Evolutionary conservation across 2,329 filamentous ascomycete species (phyloP).

Genomic region (Claviceps spartinae): DNA sequence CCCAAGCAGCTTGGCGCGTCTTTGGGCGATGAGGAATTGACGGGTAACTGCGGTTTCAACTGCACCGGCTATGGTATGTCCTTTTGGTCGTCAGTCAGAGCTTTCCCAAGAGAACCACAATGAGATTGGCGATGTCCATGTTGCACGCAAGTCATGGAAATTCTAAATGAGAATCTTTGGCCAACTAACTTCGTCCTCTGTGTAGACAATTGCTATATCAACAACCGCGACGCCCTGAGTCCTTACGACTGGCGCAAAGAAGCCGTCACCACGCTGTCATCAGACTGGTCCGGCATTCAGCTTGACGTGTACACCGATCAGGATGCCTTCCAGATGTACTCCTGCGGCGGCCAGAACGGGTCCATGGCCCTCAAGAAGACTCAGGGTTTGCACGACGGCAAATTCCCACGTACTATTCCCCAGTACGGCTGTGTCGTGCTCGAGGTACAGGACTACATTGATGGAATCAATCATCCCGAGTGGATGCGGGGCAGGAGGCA

Average conservation of each 20-base stretch:
- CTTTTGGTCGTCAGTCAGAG: neutral
- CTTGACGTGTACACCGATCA: slow-evolving; percentile 75
- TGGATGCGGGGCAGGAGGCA: slow-evolving; percentile 57
- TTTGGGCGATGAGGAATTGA: slow-evolving; percentile 45
- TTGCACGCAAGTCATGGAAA: too few relatives aligned
- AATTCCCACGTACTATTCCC: slow-evolving; percentile 48
- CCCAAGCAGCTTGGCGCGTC: slow-evolving; percentile 70
- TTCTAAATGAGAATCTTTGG: too few relatives aligned
- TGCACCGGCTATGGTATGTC: slow-evolving; percentile 72
- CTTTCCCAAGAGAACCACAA: neutral
- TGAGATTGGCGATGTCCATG: too few relatives aligned
- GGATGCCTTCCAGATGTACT: slow-evolving; percentile 78
- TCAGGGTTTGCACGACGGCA: slow-evolving; percentile 43
- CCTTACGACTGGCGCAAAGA: slow-evolving; percentile 50
- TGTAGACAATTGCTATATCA: slow-evolving; percentile 52
- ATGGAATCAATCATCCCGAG: slow-evolving; percentile 81
- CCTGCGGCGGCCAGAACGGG: slow-evolving; percentile 66
- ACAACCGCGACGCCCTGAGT: slow-evolving; percentile 45
- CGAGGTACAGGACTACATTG: slow-evolving; percentile 89
- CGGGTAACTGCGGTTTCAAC: slow-evolving; percentile 63
- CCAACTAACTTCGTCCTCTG: neutral
- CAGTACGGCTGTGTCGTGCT: slow-evolving; percentile 79
- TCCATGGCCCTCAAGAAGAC: slow-evolving; percentile 53
- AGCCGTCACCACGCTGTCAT: slow-evolving; percentile 54
- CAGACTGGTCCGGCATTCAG: slow-evolving; percentile 68